These are phyloP conservation scores for Neoboletus subvelutipes DNA, from an alignment of 768 basidiomycete genomes.

Conservation along the genomic window DNA sequence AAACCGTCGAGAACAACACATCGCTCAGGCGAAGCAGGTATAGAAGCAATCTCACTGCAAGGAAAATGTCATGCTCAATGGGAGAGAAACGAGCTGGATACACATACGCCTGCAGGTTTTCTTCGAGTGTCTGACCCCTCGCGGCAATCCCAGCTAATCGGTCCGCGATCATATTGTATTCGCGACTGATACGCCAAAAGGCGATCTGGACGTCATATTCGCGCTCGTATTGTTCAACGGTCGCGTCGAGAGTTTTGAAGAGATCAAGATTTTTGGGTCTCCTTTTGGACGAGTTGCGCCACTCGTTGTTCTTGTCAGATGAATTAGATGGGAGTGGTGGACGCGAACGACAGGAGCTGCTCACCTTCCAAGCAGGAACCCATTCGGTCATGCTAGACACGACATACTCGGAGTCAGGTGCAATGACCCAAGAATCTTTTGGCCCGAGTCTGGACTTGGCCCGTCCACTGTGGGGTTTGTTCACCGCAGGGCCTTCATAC, in stretches of 20 bases:
- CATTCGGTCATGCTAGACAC: slow-evolving; percentile 1
- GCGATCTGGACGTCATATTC: neutral
- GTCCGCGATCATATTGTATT: neutral
- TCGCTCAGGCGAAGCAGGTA: neutral
- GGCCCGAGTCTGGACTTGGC: neutral
- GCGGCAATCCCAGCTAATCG: neutral
- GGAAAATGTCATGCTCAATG: neutral
- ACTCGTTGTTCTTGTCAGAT: neutral
- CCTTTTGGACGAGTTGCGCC: neutral
- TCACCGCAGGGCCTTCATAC: neutral
- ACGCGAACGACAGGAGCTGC: neutral
- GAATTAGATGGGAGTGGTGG: neutral
- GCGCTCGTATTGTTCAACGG: neutral
- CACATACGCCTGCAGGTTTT: neutral
- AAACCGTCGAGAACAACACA: neutral
- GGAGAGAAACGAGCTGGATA: neutral
- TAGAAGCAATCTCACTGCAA: neutral
- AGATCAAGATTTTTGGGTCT: slow-evolving; percentile 6
- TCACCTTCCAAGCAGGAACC: slow-evolving; percentile 5
- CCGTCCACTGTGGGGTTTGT: neutral
- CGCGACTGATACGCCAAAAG: slow-evolving; percentile 1
- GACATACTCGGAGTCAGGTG: slow-evolving; percentile 1
- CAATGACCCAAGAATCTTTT: neutral
- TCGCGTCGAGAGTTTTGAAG: slow-evolving; percentile 1
- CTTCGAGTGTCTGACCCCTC: neutral